Percentiles rank a stretch among this genome's conserved stretches.
Evolutionary conservation across 2,329 filamentous ascomycete genomes (phyloP).

Genomic region (Trichothecium sympodiale): DNA sequence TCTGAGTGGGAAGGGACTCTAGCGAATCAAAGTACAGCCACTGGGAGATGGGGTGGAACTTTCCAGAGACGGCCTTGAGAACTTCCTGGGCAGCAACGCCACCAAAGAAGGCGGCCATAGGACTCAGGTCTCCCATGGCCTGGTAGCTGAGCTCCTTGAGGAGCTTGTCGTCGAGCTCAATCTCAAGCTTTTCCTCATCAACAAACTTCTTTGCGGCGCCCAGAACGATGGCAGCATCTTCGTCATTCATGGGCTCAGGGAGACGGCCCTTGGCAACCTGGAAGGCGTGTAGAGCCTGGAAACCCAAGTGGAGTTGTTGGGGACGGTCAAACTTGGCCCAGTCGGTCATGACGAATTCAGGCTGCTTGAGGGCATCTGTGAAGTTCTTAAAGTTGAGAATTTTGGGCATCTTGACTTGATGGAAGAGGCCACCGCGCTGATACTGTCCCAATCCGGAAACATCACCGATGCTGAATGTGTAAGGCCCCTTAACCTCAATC

Average conservation of each 20-base stretch:
- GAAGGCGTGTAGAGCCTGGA: conserved; percentile 87
- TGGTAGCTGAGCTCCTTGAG: conserved; percentile 92
- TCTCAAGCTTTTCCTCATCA: conserved; percentile 51
- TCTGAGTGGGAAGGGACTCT: conserved; percentile 77
- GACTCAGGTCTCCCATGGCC: conserved; percentile 78
- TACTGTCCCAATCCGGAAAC: conserved; percentile 82
- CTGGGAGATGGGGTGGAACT: conserved; percentile 91
- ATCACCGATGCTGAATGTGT: conserved; percentile 94
- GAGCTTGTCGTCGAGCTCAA: conserved; percentile 82
- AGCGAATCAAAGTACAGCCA: conserved; percentile 97
- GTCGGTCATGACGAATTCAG: conserved; percentile 84
- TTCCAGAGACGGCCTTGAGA: conserved; percentile 92
- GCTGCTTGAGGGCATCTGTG: conserved; percentile 67
- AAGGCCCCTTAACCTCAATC: conserved; percentile 88
- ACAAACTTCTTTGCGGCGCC: conserved; percentile 66
- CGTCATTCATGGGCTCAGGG: conserved; percentile 73
- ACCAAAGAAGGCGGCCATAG: conserved; percentile 92
- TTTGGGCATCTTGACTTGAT: conserved; percentile 98
- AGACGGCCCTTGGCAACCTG: conserved; percentile 62
- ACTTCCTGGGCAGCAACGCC: conserved; percentile 90
- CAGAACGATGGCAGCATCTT: conserved; percentile 69
- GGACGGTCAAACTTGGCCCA: conserved; percentile 97
- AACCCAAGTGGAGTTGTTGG: conserved; percentile 79
- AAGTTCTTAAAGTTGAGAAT: conserved; percentile 80
- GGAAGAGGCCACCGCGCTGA: conserved; percentile 76